phyloP scores from a whole-genome alignment of 768 basidiomycete species.

The Podaxis pistillaris region DNA sequence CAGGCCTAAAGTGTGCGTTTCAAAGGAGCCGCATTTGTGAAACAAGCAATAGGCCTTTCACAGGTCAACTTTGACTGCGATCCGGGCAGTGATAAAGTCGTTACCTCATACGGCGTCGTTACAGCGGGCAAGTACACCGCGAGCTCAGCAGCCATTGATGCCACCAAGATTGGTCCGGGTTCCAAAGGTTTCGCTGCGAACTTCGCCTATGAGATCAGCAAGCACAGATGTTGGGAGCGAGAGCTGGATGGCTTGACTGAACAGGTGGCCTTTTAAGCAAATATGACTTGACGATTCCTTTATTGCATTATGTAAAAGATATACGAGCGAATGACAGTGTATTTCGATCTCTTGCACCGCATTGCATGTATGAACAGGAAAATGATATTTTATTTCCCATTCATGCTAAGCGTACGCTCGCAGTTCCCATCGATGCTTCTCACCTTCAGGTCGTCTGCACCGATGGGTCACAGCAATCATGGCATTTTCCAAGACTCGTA shows the following conservation, averaged over 20 bases:
- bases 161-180: conserved; percentile 39
- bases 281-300: no score
- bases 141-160: conserved; percentile 39
- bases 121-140: conserved; percentile 53
- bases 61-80: conserved; percentile 40
- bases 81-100: conserved; percentile 39
- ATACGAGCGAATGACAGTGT: no score
- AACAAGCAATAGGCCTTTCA: conserved; percentile 43
- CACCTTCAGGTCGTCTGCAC: no score
- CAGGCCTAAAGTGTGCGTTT: not conserved
- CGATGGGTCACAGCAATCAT: no score
- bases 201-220: conserved; percentile 63
- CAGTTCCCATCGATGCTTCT: no score
- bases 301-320: no score
- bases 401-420: no score
- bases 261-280: conserved; percentile 44
- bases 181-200: conserved; percentile 54
- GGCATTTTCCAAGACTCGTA: no score
- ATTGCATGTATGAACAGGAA: no score
- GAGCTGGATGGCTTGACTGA: conserved; percentile 56
- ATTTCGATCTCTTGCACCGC: no score
- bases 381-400: no score
- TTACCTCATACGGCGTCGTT: conserved; percentile 60
- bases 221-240: conserved; percentile 64
- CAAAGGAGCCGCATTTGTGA: conserved; percentile 48